Conservation (phyloP, 495 filamentous ascomycete genomes). For the Penicillium maclennaniae region DNA sequence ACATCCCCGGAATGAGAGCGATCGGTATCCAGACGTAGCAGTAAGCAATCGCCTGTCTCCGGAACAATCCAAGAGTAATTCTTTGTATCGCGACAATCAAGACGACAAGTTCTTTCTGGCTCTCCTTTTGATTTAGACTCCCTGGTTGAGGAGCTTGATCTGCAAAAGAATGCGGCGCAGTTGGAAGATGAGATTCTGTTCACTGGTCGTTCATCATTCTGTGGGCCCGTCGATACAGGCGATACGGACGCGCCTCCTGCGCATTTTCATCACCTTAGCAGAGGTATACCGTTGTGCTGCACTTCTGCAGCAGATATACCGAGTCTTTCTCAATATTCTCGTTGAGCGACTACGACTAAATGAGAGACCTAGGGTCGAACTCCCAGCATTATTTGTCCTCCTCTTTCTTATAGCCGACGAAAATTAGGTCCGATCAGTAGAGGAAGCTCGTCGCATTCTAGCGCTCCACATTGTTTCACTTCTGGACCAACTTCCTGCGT, state of each 20-base stretch:
- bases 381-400: conserved; percentile 17
- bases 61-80: conserved; percentile 11
- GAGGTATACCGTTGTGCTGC: conserved; percentile 25
- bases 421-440: conserved; percentile 4
- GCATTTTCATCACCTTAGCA: conserved; percentile 25
- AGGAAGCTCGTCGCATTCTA: conserved; percentile 16
- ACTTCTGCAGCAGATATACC: conserved; percentile 26
- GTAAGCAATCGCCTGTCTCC: conserved; percentile 25
- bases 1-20: conserved; percentile 21
- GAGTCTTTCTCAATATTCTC: conserved; percentile 23
- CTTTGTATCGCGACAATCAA: conserved; percentile 14
- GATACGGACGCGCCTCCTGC: conserved; percentile 25
- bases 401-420: conserved; percentile 5
- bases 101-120: conserved; percentile 27
- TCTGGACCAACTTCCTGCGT: conserved; percentile 21
- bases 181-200: conserved; percentile 24
- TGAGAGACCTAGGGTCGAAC: conserved; percentile 5
- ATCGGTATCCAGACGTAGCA: conserved; percentile 26
- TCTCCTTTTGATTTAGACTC: conserved; percentile 21
- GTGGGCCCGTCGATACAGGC: conserved; percentile 22
- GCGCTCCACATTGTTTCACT: conserved; percentile 25
- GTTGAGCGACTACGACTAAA: conserved; percentile 14
- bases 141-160: conserved; percentile 20
- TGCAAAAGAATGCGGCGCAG: conserved; percentile 16
- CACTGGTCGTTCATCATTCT: conserved; percentile 21